A percentile compares a stretch with the other conserved stretches of the same genome.
These are phyloP conservation scores for Pythium grandisporangium DNA, from an alignment of 352 stramenopile species.

Conservation along the genomic window DNA sequence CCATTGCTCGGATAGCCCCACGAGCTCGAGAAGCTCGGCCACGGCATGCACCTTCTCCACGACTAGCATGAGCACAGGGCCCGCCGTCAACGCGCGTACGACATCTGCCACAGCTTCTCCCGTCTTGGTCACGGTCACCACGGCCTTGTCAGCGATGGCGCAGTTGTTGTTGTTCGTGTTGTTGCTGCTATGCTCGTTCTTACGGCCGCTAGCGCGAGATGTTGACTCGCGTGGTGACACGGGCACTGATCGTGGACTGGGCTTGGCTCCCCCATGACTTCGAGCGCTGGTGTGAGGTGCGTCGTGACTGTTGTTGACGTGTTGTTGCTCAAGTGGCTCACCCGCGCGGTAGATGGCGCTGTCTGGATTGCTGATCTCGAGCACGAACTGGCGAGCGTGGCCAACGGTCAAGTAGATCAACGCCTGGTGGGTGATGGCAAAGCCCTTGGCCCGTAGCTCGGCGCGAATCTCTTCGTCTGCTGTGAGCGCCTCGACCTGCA, in stretches of 20 bases:
- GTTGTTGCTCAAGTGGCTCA: neutral
- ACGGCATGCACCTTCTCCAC: constrained; percentile 40
- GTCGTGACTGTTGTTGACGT: too few species aligned
- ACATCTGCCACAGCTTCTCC: constrained; percentile 13
- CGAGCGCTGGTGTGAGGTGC: neutral
- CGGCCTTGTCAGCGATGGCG: too few species aligned
- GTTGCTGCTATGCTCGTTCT: too few species aligned
- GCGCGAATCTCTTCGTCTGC: constrained; percentile 41
- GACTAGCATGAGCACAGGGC: constrained; percentile 31
- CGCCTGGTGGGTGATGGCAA: constrained; percentile 31
- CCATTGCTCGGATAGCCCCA: constrained; percentile 27
- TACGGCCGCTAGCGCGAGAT: too few species aligned
- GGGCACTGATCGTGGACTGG: too few species aligned
- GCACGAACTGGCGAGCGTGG: constrained; percentile 25
- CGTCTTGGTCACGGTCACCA: neutral
- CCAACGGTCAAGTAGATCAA: constrained; percentile 29
- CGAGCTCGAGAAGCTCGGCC: constrained; percentile 37
- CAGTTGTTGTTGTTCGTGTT: too few species aligned
- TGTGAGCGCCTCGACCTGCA: constrained; percentile 41
- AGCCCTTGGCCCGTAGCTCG: constrained; percentile 35
- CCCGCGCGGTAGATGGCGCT: constrained; percentile 6
- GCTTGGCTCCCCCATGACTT: neutral
- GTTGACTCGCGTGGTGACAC: too few species aligned
- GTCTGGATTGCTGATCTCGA: constrained; percentile 25
- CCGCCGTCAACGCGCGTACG: constrained; percentile 16